Evolutionary conservation across 371 early-diverging fungal species (phyloP).

Genomic region (Batkoa obscura): DNA sequence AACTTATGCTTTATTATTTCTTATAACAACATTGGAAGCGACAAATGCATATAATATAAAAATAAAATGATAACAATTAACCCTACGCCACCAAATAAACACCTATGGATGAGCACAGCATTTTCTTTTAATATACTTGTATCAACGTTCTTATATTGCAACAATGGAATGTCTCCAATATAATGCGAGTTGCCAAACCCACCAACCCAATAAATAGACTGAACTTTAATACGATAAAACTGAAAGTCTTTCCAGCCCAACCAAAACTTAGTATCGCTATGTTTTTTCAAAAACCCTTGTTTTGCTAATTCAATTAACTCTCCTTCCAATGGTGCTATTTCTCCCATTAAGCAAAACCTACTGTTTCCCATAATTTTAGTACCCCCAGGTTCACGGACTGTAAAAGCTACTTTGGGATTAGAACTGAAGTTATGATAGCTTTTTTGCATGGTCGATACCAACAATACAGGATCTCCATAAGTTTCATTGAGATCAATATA

Average conservation of each 20-base stretch:
- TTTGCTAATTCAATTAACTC: slow-evolving; percentile 7
- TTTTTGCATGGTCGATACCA: slow-evolving; percentile 14
- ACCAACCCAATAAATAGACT: slow-evolving; percentile 18
- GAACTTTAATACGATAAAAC: slow-evolving; percentile 17
- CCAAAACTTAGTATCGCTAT: slow-evolving; percentile 19
- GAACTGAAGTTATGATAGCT: slow-evolving; percentile 11
- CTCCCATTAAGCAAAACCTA: slow-evolving; percentile 19
- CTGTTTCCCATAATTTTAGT: slow-evolving; percentile 16
- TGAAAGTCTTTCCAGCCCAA: slow-evolving; percentile 16
- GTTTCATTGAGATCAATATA: slow-evolving; percentile 13
- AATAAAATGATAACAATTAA: too few species aligned
- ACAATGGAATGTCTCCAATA: slow-evolving; percentile 18
- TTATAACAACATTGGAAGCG: too few species aligned
- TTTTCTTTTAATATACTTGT: slow-evolving; percentile 4
- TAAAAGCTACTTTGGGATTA: slow-evolving; percentile 12
- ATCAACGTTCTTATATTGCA: slow-evolving; percentile 10
- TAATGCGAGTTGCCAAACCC: slow-evolving; percentile 24
- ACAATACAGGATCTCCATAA: slow-evolving; percentile 14
- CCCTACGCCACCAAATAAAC: too few species aligned
- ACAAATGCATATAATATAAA: too few species aligned
- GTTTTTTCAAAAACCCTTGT: slow-evolving; percentile 11
- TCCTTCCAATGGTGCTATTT: slow-evolving; percentile 11
- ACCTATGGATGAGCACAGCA: too few species aligned
- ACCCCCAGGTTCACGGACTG: slow-evolving; percentile 13
- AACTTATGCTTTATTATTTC: too few species aligned